phyloP scores from a whole-genome alignment of 257 asterid species.

The Przewalskia tangutica region DNA sequence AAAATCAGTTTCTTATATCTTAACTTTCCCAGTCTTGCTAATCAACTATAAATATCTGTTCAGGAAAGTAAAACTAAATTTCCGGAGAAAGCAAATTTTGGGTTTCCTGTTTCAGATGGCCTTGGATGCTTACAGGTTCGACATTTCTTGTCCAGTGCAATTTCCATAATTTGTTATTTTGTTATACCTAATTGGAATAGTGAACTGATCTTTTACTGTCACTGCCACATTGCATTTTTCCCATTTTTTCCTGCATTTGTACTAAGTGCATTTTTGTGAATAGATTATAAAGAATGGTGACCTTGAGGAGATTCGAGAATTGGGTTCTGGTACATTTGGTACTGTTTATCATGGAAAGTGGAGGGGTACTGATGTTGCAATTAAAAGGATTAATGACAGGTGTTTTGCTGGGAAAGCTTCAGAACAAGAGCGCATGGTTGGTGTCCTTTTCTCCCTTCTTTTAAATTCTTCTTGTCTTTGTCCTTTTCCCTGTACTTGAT shows the following conservation, averaged over 20 bases:
- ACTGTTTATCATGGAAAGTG: constrained; percentile 99
- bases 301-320: constrained; percentile 87
- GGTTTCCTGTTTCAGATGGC: constrained; percentile 65
- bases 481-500: neutral
- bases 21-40: neutral
- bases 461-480: no score
- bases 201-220: neutral
- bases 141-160: constrained; percentile 2
- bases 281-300: constrained; percentile 83
- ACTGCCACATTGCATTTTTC: neutral
- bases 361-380: constrained; percentile 99
- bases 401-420: constrained; percentile 97
- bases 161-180: neutral
- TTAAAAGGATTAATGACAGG: constrained; percentile 85
- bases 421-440: constrained; percentile 94
- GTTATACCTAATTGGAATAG: neutral
- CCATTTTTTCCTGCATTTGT: neutral
- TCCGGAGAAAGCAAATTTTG: constrained; percentile 54
- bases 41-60: constrained; percentile 3
- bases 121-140: constrained; percentile 82
- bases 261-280: neutral
- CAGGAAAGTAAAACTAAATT: constrained; percentile 55
- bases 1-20: neutral
- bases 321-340: constrained; percentile 99
- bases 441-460: constrained; percentile 9